A percentile compares a stretch with the other conserved stretches of the same genome.
phyloP scores from a whole-genome alignment of 1,284 basidiomycete genomes.

The Irpex sp. region DNA sequence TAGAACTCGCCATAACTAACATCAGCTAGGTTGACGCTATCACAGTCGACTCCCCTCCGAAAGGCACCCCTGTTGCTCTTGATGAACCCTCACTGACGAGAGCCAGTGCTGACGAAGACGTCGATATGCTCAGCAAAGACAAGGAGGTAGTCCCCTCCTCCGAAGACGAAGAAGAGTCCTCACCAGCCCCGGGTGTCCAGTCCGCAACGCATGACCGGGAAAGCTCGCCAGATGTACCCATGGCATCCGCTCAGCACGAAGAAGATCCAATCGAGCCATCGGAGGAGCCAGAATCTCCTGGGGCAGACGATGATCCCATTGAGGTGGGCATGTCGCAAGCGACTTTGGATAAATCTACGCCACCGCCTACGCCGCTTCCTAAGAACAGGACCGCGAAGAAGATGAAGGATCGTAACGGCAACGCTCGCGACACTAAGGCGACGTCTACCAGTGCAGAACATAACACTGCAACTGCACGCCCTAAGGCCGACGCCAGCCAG shows the following conservation, averaged over 20 bases:
- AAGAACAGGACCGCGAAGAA: conserved; percentile 27
- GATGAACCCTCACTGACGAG: background rate
- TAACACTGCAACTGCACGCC: background rate
- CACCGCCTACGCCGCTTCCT: conserved; percentile 19
- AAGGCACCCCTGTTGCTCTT: background rate
- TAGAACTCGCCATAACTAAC: background rate
- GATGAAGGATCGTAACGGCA: conserved; percentile 33
- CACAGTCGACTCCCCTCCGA: background rate
- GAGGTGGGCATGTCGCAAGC: conserved; percentile 14
- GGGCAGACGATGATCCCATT: conserved; percentile 24
- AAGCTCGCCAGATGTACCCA: background rate
- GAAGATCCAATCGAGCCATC: conserved; percentile 16
- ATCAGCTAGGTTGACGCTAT: background rate
- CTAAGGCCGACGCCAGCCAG: background rate
- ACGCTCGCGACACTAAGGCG: conserved; percentile 10
- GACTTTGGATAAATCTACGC: conserved; percentile 3
- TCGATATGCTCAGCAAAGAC: background rate
- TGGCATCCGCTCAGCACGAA: background rate
- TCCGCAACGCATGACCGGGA: background rate
- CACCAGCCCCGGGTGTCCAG: background rate
- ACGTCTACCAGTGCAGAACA: background rate
- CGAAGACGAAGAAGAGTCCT: background rate
- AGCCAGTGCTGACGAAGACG: background rate
- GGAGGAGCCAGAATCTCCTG: conserved; percentile 7
- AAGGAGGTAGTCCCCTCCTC: conserved; percentile 4